phyloP scores from a whole-genome alignment of 768 basidiomycete genomes.

The Pisolithus orientalis region DNA sequence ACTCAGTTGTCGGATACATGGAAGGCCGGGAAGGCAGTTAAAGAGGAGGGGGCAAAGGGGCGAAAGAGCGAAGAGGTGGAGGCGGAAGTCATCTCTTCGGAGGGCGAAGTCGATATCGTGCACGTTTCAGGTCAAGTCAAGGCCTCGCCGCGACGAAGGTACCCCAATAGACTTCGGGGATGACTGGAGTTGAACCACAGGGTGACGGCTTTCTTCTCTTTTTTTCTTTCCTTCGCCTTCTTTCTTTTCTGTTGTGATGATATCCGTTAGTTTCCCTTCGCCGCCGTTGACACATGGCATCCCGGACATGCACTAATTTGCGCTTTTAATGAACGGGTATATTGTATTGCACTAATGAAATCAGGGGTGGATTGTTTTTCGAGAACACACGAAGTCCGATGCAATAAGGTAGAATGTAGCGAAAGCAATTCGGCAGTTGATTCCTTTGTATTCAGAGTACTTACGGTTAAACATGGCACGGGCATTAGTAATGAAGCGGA shows the following conservation, averaged over 20 bases:
- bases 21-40: conserved; percentile 38
- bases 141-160: conserved; percentile 4
- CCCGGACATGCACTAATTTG: background rate
- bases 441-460: conserved; percentile 1
- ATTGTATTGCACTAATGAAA: conserved; percentile 9
- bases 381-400: background rate
- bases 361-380: background rate
- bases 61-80: conserved; percentile 19
- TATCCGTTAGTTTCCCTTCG: background rate
- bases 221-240: too few relatives aligned
- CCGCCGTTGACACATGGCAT: conserved; percentile 2
- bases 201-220: too few relatives aligned
- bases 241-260: too few relatives aligned
- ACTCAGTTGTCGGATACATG: conserved; percentile 46
- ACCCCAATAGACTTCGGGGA: conserved; percentile 23
- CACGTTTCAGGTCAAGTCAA: conserved; percentile 21
- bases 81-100: conserved; percentile 24
- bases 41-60: conserved; percentile 29
- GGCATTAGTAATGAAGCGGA: background rate
- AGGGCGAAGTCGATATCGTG: conserved; percentile 36
- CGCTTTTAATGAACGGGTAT: conserved; percentile 5
- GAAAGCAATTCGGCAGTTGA: background rate
- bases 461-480: background rate
- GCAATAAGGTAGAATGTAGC: background rate
- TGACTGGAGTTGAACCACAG: conserved; percentile 3